Evolutionary conservation across 768 basidiomycete genomes (phyloP), one percentile per base, ranked within the genome.

Genomic region (Leucogyrophana mollusca): DNA sequence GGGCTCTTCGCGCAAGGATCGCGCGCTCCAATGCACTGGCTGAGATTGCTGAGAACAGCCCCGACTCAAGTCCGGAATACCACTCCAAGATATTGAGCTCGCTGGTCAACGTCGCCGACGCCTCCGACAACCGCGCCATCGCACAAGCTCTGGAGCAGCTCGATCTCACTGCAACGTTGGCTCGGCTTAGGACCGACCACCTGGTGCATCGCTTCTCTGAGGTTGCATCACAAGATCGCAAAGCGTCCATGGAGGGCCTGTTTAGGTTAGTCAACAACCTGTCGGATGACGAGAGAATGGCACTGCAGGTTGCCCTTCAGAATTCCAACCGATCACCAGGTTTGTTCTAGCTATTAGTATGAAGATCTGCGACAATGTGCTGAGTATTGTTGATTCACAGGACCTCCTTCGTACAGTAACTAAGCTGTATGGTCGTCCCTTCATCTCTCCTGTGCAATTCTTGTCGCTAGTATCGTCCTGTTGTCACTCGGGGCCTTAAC

Each of bases 1-100:
- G 93, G 94, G 82, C 89, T 34, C 77, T 91, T 23, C 87, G 94
- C 35, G 85, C 86, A n/a, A 84, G 86, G 43, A 68, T 90, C 24
- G 86, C 87, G 20, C 81, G 78, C 45, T 85, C 85, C 1, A 68
- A 72, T 32, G 84, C 84, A 16, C 70, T 89, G 34, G 73, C 76
- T 34, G 71, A 76, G 50, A 72, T 96, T 35, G 73, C 78, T 4
- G 79, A 80, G 39, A 87, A 88, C 16, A 83, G 82, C 56, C 91
- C 94, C 3, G 79, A 78, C 25, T 71, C 89, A 2, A 73, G 82
- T 8, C 70, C 72, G 22, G 81, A 89, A 40, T 84, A 90, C 53
- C 82, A 89, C 34, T 68, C 73, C 17, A 78, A 74, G 39, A 64
- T 92, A 4, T 65, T 96, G 45, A 69, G 82, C 54, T 77, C 77